Evolutionary conservation across 2,329 filamentous ascomycete genomes (phyloP).

Genomic region (Stemphylium beticola): DNA sequence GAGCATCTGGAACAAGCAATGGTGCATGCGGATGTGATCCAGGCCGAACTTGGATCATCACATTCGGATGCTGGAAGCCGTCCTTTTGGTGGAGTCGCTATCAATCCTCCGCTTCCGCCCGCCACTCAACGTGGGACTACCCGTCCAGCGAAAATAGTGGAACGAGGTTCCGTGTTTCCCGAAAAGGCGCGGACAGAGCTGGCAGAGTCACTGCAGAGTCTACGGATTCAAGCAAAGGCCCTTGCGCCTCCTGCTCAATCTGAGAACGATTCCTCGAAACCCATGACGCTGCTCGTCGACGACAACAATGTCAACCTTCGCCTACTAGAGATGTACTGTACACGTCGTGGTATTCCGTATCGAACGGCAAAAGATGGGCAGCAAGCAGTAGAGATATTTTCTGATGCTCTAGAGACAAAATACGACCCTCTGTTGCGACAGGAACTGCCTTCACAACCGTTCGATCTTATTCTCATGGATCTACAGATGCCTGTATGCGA

Average conservation of each 20-base stretch:
- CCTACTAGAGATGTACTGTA: conserved; percentile 57
- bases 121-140: neutral
- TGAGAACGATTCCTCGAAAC: conserved; percentile 10
- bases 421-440: conserved; percentile 13
- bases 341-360: conserved; percentile 48
- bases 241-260: neutral
- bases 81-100: neutral
- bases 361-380: conserved; percentile 49
- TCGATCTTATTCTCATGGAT: conserved; percentile 51
- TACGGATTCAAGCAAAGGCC: conserved; percentile 4
- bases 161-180: conserved; percentile 13
- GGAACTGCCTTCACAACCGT: conserved; percentile 14
- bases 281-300: conserved; percentile 51
- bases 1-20: conserved; percentile 23
- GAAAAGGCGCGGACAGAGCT: conserved; percentile 15
- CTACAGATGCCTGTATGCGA: conserved; percentile 52
- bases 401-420: conserved; percentile 10
- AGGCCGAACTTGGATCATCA: conserved; percentile 10
- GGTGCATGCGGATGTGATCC: conserved; percentile 19
- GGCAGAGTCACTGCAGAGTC: conserved; percentile 15
- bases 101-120: neutral
- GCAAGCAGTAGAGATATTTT: conserved; percentile 49
- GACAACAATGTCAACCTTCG: conserved; percentile 56
- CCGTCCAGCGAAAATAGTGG: neutral
- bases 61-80: neutral